phyloP scores from a whole-genome alignment of 352 stramenopile species.

The Globisporangium paddicum region DNA sequence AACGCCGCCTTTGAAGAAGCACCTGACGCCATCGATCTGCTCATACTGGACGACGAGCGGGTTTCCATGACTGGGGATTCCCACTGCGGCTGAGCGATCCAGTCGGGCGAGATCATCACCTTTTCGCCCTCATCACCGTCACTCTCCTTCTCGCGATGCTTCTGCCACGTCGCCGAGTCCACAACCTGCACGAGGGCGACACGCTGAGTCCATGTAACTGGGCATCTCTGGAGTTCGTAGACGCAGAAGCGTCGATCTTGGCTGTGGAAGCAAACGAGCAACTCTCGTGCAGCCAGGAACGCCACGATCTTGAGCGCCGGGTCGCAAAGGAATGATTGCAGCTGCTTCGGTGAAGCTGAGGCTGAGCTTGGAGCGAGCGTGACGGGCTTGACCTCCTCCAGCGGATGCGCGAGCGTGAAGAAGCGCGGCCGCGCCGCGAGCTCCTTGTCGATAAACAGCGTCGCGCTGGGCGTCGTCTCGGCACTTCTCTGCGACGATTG shows the following conservation, averaged over 20 bases:
- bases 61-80: constrained; percentile 20
- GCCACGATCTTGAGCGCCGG: constrained; percentile 47
- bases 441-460: constrained; percentile 11
- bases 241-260: constrained; percentile 45
- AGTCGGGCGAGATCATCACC: constrained; percentile 41
- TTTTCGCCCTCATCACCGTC: constrained; percentile 16
- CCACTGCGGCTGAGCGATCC: constrained; percentile 27
- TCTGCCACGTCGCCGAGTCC: constrained; percentile 34
- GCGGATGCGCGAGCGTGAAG: constrained; percentile 68
- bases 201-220: background rate
- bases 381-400: constrained; percentile 76
- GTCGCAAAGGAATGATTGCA: constrained; percentile 34
- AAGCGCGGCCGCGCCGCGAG: constrained; percentile 35
- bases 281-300: constrained; percentile 21
- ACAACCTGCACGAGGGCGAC: constrained; percentile 26
- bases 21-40: constrained; percentile 3
- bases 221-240: constrained; percentile 29
- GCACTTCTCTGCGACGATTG: background rate
- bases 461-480: constrained; percentile 4
- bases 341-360: background rate
- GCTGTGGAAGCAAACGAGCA: constrained; percentile 52
- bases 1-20: constrained; percentile 24
- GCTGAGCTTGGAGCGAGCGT: constrained; percentile 11
- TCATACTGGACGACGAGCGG: background rate
- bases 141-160: constrained; percentile 24